phyloP scores from a whole-genome alignment of 148 eudicot genomes.

The Nepenthes gracilis region DNA sequence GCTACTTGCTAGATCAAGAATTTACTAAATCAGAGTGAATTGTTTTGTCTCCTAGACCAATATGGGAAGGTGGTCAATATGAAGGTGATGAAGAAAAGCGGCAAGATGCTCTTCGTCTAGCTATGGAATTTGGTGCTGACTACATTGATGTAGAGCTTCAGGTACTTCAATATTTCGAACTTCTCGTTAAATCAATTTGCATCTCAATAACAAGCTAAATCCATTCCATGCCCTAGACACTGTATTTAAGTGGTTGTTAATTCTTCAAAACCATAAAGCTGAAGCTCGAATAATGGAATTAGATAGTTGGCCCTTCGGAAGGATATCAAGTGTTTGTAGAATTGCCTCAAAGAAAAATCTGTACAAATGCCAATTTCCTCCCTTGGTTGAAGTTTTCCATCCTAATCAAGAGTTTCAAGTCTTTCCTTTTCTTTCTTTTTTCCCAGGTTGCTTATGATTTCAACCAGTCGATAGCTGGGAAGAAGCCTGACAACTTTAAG shows the following conservation, averaged over 20 bases:
- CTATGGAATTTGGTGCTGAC: slow-evolving; percentile 42
- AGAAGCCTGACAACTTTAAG: slow-evolving; percentile 28
- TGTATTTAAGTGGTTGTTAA: too few species aligned
- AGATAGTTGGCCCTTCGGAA: too few species aligned
- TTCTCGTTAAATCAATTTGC: background rate
- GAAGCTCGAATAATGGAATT: too few species aligned
- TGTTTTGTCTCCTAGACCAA: slow-evolving; percentile 12
- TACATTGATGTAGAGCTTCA: slow-evolving; percentile 45
- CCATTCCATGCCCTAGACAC: too few species aligned
- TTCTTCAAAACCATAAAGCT: too few species aligned
- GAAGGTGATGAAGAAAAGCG: slow-evolving; percentile 23
- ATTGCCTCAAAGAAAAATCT: too few species aligned
- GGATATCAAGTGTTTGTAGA: too few species aligned
- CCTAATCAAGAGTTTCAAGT: background rate
- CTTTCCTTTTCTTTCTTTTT: background rate
- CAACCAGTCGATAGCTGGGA: slow-evolving; percentile 24
- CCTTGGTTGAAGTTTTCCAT: background rate
- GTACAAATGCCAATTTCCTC: background rate
- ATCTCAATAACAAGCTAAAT: too few species aligned
- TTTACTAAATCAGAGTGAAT: background rate
- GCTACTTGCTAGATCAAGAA: too few species aligned
- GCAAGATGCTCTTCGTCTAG: slow-evolving; percentile 21
- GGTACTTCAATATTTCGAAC: slow-evolving; percentile 10
- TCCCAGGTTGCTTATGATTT: slow-evolving; percentile 33
- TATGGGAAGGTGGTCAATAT: slow-evolving; percentile 24